phyloP scores from a whole-genome alignment of 257 asterid species.

The Henckelia pumila region DNA sequence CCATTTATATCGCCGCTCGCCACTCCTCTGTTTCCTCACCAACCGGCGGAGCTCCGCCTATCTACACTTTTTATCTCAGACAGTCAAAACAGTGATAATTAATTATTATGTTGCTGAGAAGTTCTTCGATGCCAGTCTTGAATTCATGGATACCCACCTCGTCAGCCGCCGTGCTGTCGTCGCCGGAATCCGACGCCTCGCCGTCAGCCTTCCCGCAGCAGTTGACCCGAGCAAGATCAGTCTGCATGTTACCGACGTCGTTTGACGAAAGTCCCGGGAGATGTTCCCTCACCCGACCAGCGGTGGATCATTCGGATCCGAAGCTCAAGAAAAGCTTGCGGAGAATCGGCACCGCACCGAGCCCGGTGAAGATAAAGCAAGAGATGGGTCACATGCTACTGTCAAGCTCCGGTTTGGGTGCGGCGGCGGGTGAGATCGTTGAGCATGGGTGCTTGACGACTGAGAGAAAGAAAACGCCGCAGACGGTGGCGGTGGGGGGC shows the following conservation, averaged over 20 bases:
- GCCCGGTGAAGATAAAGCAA: constrained; percentile 17
- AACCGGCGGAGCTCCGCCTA: constrained; percentile 19
- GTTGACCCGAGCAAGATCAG: constrained; percentile 45
- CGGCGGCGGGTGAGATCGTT: constrained; percentile 26
- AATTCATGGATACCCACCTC: constrained; percentile 53
- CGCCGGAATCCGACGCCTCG: constrained; percentile 49
- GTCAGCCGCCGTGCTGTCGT: constrained; percentile 31
- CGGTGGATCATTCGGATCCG: constrained; percentile 36
- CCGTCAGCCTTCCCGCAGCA: constrained; percentile 42
- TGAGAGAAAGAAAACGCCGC: constrained; percentile 35
- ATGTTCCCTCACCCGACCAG: constrained; percentile 24
- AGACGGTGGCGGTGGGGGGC: constrained; percentile 40
- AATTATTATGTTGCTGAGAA: constrained; percentile 43
- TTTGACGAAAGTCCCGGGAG: constrained; percentile 33
- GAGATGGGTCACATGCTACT: constrained; percentile 32
- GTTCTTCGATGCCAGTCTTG: constrained; percentile 61
- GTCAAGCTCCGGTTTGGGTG: constrained; percentile 40
- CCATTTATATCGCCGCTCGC: background rate
- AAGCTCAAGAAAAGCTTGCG: constrained; percentile 31
- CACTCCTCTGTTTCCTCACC: too few relatives aligned
- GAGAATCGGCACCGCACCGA: constrained; percentile 12
- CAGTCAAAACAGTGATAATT: background rate
- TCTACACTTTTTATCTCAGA: background rate
- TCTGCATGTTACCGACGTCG: constrained; percentile 34
- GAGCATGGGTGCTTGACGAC: constrained; percentile 16